Percentiles rank a stretch among this genome's conserved stretches.
These are phyloP conservation scores for Nepenthes alata DNA, from an alignment of 179 eudicot species.

Conservation along the genomic window DNA sequence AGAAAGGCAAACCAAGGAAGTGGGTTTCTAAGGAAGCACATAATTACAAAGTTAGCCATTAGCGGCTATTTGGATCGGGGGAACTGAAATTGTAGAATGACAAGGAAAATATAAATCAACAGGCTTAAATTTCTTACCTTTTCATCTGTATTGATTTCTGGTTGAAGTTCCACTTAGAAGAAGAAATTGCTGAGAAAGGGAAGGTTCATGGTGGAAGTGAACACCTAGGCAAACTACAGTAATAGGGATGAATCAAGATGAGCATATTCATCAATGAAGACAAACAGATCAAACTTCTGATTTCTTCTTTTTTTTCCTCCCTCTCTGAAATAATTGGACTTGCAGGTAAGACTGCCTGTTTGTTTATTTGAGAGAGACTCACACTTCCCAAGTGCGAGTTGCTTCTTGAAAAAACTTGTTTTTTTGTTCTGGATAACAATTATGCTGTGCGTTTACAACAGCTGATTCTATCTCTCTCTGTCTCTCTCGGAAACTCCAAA, in stretches of 20 bases:
- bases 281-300: too few relatives aligned
- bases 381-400: too few relatives aligned
- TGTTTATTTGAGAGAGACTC: not conserved
- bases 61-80: not conserved
- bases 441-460: not conserved
- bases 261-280: too few relatives aligned
- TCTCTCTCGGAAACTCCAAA: constrained; percentile 34
- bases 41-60: too few relatives aligned
- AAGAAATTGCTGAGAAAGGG: too few relatives aligned
- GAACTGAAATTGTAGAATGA: not conserved
- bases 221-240: too few relatives aligned
- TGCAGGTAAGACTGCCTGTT: not conserved
- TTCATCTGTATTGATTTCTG: not conserved
- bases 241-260: too few relatives aligned
- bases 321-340: not conserved
- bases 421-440: not conserved
- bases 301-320: not conserved
- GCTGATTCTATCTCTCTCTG: not conserved
- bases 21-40: constrained; percentile 15
- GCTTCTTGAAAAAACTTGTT: not conserved
- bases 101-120: not conserved
- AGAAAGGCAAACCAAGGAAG: constrained; percentile 16
- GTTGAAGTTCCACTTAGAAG: not conserved
- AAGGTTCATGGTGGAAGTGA: too few relatives aligned
- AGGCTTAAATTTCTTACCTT: not conserved